Evolutionary conservation across 1,284 basidiomycete species (phyloP).

Genomic region (Trametes hirsuta): DNA sequence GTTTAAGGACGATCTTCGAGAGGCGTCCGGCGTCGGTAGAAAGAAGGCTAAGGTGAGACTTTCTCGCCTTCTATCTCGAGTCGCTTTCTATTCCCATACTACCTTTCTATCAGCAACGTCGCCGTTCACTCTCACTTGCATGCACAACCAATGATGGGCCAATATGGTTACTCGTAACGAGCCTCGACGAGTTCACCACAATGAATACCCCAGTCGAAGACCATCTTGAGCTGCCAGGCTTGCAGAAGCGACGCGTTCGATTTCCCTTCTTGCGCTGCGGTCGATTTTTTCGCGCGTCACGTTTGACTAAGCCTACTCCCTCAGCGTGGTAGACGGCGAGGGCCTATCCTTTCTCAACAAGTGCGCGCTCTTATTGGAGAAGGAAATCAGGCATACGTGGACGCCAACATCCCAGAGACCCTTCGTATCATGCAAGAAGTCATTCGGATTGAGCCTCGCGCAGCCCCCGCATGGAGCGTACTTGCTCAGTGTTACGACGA

Average conservation of each 20-base stretch:
- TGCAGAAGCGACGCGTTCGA: no score
- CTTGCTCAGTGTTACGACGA: conserved; percentile 82
- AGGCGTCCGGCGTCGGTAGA: conserved; percentile 69
- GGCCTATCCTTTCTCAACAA: conserved; percentile 77
- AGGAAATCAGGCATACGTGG: conserved; percentile 88
- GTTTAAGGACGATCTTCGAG: conserved; percentile 71
- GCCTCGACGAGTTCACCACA: no score
- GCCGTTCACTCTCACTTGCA: not conserved
- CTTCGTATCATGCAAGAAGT: conserved; percentile 88
- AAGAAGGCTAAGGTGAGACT: conserved; percentile 49
- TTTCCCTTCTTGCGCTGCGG: no score
- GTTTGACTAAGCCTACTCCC: not conserved
- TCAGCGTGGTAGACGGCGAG: conserved; percentile 43
- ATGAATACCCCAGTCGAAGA: no score
- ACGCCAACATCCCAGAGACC: conserved; percentile 68
- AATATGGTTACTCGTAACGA: no score
- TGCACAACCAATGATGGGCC: no score
- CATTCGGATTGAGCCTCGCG: conserved; percentile 90
- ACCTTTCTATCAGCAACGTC: not conserved
- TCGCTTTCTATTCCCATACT: no score
- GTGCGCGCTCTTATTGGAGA: conserved; percentile 82
- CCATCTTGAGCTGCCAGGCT: no score
- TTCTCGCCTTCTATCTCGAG: not conserved
- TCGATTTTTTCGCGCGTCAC: no score
- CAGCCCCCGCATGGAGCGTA: conserved; percentile 84